Base-by-base conservation (phyloP, 495 filamentous ascomycete species). In the Aspergillus heteromorphus region DNA sequence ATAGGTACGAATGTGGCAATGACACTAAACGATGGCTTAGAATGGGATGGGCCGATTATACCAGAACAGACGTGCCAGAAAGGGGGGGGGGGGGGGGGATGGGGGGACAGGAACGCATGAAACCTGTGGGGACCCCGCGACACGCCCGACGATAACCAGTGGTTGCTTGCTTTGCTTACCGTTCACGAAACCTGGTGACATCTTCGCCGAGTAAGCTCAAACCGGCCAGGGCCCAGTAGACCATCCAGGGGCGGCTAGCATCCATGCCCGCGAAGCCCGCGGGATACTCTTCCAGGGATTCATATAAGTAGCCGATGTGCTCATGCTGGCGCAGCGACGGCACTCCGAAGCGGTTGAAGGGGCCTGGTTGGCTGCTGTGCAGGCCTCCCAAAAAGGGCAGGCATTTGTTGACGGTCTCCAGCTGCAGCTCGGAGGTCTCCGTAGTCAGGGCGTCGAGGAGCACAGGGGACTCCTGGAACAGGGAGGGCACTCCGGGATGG, bases 201-300 rank as follows among this genome's bases (percentile, higher is more conserved):
- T 96, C 89, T 59, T 87, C 81, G 18, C 89, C 90, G 34, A 97
- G 75, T 18, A 89, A 68, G 34, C 77, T 72, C 20, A 97, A 75
- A 0, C 81, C 89, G 9, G 82, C 80, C 27, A 97, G 71, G 40
- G 81, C 85, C 93, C 93, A 98, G 71, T 97, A 97, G 57, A 93
- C 71, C 61, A 96, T 79, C 93, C 93, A 98, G 1, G 93, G 90
- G 43, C 93, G 77, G 60, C 84, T 87, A 14, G 93, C 85, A 73
- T 98, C 93, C 47, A 87, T 77, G 1, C 72, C 72, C 18, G 86
- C 81, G 59, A 86, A 93, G 10, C 70, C 68, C 2, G 76, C 65
- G 0, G 91, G 88, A 52, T 93, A 83, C 16, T 73, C 67, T 36
- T 77, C 77, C 16, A 98, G 73, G 21, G 78, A 74, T 38, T 80